Base-by-base conservation (phyloP, 1,139 yeast genomes). In the Meyerozyma elateridarum region DNA sequence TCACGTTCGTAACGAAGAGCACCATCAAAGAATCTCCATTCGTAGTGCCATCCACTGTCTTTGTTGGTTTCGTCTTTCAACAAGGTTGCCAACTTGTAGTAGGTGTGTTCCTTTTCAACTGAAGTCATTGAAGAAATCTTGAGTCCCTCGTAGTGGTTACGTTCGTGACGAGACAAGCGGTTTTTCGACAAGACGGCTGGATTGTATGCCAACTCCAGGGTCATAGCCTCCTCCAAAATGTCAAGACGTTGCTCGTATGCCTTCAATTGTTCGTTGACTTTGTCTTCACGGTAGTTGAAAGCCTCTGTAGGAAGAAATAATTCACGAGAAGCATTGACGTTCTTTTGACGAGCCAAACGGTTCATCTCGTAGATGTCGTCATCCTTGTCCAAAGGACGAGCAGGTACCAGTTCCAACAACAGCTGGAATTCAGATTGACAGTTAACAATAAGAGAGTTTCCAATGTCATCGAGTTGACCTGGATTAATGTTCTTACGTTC, bases 31-130 rank as follows among this genome's bases (percentile, higher is more conserved):
- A 60, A 60, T 26, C 66, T 48, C 66, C 66, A 60, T 37, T 60
- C 66, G 37, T 60, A 55, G 45, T 59, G 64, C 64, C 64, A 59
- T n/a, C 67, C 67, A 18, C 57, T 47, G 39, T 61, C 68, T 30
- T 42, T 42, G 36, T 54, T 56, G 13, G 37, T 41, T 12, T 56
- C 51, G 20, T 47, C 45, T 30, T 51, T 48, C 28, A 42, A 41
- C 27, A 62, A 46, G 1, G 65, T 57, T 3, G 67, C 61, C 35
- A 61, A 48, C 36, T 59, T 59, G 39, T 58, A 62, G 41, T 62
- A 61, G 14, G 55, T 50, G 13, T 57, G 57, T 29, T 54, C 60
- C 12, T 47, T 37, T 8, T 36, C 36, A 4, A 41, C 38, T 1
- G 40, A 25, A 25, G 40, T 37, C 3, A 35, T 25, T 18, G 41